phyloP scores from a whole-genome alignment of 2,329 filamentous ascomycete genomes.

The Pseudogymnoascus sp. region DNA sequence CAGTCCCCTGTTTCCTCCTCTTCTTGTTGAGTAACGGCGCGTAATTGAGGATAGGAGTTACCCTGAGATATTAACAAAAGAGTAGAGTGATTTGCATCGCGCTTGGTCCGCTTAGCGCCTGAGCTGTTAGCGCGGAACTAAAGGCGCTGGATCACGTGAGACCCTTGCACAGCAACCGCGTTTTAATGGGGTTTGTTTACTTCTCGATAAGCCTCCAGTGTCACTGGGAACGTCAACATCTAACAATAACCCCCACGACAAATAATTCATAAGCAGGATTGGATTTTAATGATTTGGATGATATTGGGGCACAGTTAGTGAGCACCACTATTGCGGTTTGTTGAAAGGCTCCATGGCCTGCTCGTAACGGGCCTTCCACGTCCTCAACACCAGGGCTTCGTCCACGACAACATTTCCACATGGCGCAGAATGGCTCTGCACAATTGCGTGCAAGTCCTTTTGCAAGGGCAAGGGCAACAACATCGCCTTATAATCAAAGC shows the following conservation, averaged over 20 bases:
- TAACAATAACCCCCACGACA: conserved; percentile 4
- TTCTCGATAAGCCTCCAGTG: conserved; percentile 1
- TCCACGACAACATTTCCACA: neutral
- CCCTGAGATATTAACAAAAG: neutral
- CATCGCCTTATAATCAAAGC: conserved; percentile 42
- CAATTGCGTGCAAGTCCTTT: conserved; percentile 78
- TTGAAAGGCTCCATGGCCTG: conserved; percentile 4
- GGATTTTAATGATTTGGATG: neutral
- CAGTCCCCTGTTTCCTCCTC: neutral
- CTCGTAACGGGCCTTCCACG: neutral
- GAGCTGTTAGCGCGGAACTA: neutral
- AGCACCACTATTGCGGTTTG: neutral
- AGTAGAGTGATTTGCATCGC: neutral
- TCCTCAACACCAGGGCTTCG: neutral
- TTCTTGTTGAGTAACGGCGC: neutral
- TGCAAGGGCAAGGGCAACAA: conserved; percentile 58
- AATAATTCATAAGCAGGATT: neutral
- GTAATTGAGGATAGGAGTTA: neutral
- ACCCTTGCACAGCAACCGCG: conserved; percentile 3
- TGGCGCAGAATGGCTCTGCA: conserved; percentile 45
- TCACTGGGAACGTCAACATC: neutral
- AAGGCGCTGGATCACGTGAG: neutral
- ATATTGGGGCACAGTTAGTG: neutral
- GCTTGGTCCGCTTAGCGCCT: conserved; percentile 1
- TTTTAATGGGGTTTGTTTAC: conserved; percentile 12